These are phyloP conservation scores for Pestalotiopsis sp. DNA, from an alignment of 2,329 filamentous ascomycete species.

Conservation along the genomic window DNA sequence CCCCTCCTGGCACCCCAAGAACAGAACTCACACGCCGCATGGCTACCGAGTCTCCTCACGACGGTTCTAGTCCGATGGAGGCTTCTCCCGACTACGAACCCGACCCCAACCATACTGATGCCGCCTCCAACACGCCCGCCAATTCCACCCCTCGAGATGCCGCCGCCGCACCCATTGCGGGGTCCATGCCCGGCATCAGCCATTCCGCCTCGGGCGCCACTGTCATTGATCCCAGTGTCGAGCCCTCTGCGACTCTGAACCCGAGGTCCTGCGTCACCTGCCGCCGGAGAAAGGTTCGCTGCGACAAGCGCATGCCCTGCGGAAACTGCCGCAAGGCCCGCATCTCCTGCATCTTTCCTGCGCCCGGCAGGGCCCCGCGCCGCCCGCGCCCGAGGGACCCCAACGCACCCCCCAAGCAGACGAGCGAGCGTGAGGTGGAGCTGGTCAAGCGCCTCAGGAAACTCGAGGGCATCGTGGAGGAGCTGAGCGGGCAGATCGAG, in stretches of 20 bases:
- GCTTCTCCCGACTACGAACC: constrained; percentile 4
- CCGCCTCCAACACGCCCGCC: constrained; percentile 1
- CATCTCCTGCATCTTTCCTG: constrained; percentile 74
- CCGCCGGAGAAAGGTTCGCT: constrained; percentile 66
- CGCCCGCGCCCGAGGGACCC: constrained; percentile 67
- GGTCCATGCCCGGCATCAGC: constrained; percentile 8
- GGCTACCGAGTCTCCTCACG: constrained; percentile 9
- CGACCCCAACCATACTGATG: background rate
- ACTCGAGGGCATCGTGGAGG: constrained; percentile 76
- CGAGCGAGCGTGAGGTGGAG: constrained; percentile 67
- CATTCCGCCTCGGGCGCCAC: constrained; percentile 29
- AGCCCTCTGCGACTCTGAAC: constrained; percentile 32
- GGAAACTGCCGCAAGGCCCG: constrained; percentile 73
- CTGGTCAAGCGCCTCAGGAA: constrained; percentile 72
- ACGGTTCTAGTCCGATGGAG: constrained; percentile 10
- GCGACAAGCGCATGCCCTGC: constrained; percentile 78
- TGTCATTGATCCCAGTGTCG: constrained; percentile 32
- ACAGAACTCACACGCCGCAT: background rate
- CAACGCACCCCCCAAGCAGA: constrained; percentile 61
- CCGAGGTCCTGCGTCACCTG: constrained; percentile 53
- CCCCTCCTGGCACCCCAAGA: background rate
- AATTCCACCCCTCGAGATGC: constrained; percentile 10
- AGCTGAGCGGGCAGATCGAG: constrained; percentile 66
- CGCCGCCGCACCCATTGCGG: background rate
- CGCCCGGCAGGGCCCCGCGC: constrained; percentile 72